Evolutionary conservation across 768 basidiomycete species (phyloP), one percentile per base, ranked within the genome.

Genomic region (Clitopilus hobsonii): DNA sequence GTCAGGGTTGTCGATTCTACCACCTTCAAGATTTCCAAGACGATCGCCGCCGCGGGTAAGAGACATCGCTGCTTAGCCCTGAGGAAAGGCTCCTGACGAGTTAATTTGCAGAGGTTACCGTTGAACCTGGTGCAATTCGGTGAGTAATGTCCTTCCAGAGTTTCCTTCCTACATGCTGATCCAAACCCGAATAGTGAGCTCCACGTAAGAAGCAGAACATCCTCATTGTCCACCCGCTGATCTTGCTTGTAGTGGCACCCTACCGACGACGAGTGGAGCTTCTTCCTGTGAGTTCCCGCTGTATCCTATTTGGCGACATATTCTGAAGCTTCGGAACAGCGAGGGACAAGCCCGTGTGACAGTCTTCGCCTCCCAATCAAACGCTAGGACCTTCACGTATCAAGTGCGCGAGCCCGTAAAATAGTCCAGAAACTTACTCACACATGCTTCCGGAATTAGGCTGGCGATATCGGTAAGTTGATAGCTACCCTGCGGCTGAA

Each of bases 201-300:
- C 56, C 83, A 85, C 66, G 81, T 81, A 65, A 60, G 75, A 63
- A n/a, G n/a, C n/a, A n/a, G n/a, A n/a, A n/a, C n/a, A n/a, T n/a
- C n/a, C n/a, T n/a, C n/a, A n/a, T n/a, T n/a, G n/a, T n/a, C n/a
- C n/a, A 3, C 16, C 49, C 14, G 32, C 32, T 27, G 54, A 62
- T 16, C 57, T 10, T 28, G 57, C 29, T 54, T 58, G 13, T 55
- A 85, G 85, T 88, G 86, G 86, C 86, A 88, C 59, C 86, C 86
- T 6, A 82, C 80, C 8, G 72, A 83, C 60, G 82, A 85, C 56
- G 85, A 86, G 67, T 86, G 85, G 85, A 74, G 69, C 49, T 82
- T 75, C 65, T 82, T 76, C 76, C 53, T 85, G 83, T 82, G 63
- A 54, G 72, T 69, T 27, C 51, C 53, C 50, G 26, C n/a, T 26